Evolutionary conservation across 1,284 basidiomycete species (phyloP), one percentile per base, ranked within the genome.

Genomic region (Cryptococcus sp.): DNA sequence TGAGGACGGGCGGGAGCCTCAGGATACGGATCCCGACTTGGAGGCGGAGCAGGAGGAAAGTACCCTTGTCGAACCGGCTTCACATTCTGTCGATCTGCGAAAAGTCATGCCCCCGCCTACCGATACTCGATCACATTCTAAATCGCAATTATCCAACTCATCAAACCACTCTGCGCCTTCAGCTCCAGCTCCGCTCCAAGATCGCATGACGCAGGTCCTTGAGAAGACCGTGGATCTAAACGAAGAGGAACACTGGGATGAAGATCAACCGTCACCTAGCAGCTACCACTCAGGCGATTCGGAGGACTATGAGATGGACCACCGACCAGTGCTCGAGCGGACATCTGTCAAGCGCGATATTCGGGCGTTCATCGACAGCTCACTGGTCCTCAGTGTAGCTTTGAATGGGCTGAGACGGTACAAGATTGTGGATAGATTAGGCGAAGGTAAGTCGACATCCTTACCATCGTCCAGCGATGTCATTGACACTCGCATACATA

Each of bases 391-490:
- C 45, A 78, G 4, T 76, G 81, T n/a, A 82, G 55, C 57, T 17
- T 49, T 51, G 45, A 49, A 49, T 25, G 45, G 47, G 22, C 53
- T 47, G 25, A 13, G 47, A n/a, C 52, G 89, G 65, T 99, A 96
- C 82, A 84, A 83, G 59, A 82, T 98, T 23, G 80, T 98, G 25
- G 95, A 98, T 80, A 85, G 93, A 6, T 84, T 99, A 0, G 95
- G 95, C 16, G 97, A 95, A 62, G 85, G 83, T 82, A 53, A 55
- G 79, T 62, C 27, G 38, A 35, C 10, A 2, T 35, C 10, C 8
- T 3, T 13, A 5, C 4, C 31, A 17, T 10, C 27, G 19, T 27
- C 48, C 3, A n/a, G 17, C 20, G n/a, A 20, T 35, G 16, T 41
- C 17, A 22, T 10, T 46, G 3, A 1, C 23, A 41, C 2, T 20